These are phyloP conservation scores for Trypanosoma melophagium DNA, from an alignment of 208 protist species.

Conservation along the genomic window DNA sequence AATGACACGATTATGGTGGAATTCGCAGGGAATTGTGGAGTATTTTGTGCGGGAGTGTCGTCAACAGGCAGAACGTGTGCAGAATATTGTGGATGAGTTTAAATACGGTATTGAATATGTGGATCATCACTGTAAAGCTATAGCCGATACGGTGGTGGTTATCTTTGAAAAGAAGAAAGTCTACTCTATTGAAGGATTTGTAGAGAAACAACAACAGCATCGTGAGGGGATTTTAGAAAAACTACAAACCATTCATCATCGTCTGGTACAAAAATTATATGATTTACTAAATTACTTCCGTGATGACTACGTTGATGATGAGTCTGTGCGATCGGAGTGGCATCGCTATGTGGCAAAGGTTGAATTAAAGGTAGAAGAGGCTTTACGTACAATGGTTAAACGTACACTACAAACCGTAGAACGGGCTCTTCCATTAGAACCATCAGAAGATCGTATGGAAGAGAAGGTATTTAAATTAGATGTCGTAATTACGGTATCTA, in stretches of 20 bases:
- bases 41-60: conserved; percentile 95
- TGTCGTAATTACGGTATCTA: conserved; percentile 90
- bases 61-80: conserved; percentile 78
- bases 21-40: conserved; percentile 92
- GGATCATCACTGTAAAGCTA: conserved; percentile 85
- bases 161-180: conserved; percentile 94
- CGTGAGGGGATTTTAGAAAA: conserved; percentile 69
- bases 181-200: conserved; percentile 89
- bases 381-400: conserved; percentile 94
- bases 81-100: conserved; percentile 93
- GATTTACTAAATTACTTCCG: conserved; percentile 89
- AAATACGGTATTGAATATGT: conserved; percentile 90
- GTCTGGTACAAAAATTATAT: conserved; percentile 86
- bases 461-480: conserved; percentile 94
- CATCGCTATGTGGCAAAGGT: conserved; percentile 88
- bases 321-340: conserved; percentile 91
- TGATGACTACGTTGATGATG: conserved; percentile 82
- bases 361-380: conserved; percentile 94
- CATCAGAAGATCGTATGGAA: conserved; percentile 82
- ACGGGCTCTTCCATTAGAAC: conserved; percentile 88
- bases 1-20: conserved; percentile 94
- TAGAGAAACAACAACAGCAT: conserved; percentile 84
- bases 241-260: conserved; percentile 73
- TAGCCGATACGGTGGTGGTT: conserved; percentile 92
- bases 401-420: conserved; percentile 92